Conservation (phyloP, 192 early-diverging fungal genomes). For the Coemansia sp. region DNA sequence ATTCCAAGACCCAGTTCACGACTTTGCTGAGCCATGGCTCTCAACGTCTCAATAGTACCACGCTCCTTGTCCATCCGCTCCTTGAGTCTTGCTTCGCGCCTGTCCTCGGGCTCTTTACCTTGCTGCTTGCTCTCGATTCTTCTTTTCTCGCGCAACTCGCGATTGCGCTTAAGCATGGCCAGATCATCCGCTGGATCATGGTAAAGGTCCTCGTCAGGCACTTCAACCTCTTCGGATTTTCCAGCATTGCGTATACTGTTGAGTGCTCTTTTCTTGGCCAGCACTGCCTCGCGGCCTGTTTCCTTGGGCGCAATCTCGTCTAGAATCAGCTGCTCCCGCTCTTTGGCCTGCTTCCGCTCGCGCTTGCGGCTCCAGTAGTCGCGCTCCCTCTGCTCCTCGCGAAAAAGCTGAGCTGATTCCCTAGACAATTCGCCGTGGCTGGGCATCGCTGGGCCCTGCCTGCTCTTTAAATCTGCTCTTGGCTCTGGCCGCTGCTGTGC, state of each 20-base stretch:
- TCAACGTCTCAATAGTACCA: constrained; percentile 69
- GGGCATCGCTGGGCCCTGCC: constrained; percentile 14
- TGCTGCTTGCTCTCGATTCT: constrained; percentile 12
- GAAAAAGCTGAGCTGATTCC: constrained; percentile 13
- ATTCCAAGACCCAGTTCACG: constrained; percentile 37
- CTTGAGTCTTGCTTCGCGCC: constrained; percentile 26
- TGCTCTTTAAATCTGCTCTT: not conserved
- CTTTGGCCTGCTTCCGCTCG: constrained; percentile 25
- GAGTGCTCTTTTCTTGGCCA: constrained; percentile 36
- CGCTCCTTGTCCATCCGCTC: constrained; percentile 69
- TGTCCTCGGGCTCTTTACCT: constrained; percentile 15
- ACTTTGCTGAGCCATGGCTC: constrained; percentile 66
- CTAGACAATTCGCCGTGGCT: not conserved
- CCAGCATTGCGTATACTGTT: constrained; percentile 29
- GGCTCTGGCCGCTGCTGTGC: not conserved
- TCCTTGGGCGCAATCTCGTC: constrained; percentile 54
- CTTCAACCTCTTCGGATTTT: constrained; percentile 25
- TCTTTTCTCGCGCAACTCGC: constrained; percentile 49
- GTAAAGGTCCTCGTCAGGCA: constrained; percentile 40
- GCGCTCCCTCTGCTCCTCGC: constrained; percentile 34
- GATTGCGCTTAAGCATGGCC: constrained; percentile 31
- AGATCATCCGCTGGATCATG: constrained; percentile 50
- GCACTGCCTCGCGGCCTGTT: constrained; percentile 44
- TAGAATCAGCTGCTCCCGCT: constrained; percentile 41
- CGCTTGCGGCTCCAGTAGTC: constrained; percentile 22